A percentile compares a stretch with the other conserved stretches of the same genome.
phyloP scores from a whole-genome alignment of 2,329 filamentous ascomycete species.

The Botrytis elliptica region DNA sequence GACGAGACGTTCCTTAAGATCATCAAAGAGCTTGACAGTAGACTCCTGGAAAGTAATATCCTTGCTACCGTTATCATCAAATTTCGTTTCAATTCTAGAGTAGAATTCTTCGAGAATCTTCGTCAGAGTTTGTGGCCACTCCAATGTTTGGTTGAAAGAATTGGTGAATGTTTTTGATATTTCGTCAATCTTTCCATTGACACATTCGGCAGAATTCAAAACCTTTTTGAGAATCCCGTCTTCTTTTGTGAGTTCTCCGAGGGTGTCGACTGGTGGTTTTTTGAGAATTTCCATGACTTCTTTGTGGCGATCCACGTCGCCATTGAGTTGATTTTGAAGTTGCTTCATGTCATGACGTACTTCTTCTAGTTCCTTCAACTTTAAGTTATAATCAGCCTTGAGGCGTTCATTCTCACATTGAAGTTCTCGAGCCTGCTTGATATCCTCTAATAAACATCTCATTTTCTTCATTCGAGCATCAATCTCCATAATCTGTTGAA shows the following conservation, averaged over 20 bases:
- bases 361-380: neutral
- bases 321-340: constrained; percentile 9
- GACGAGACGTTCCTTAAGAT: constrained; percentile 29
- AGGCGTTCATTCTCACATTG: neutral
- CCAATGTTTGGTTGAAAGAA: constrained; percentile 23
- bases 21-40: constrained; percentile 25
- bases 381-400: neutral
- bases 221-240: constrained; percentile 29
- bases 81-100: constrained; percentile 28
- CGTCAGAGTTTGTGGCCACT: constrained; percentile 25
- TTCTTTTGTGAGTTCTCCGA: constrained; percentile 29
- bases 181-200: constrained; percentile 38
- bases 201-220: constrained; percentile 22
- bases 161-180: constrained; percentile 23
- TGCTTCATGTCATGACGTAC: neutral
- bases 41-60: constrained; percentile 24
- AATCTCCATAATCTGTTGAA: neutral
- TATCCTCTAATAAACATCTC: neutral
- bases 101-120: constrained; percentile 33
- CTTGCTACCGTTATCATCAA: constrained; percentile 20
- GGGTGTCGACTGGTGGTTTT: constrained; percentile 24
- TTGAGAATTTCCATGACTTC: constrained; percentile 31
- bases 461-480: neutral
- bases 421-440: constrained; percentile 9
- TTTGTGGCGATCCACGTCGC: constrained; percentile 19